A percentile compares a stretch with the other conserved stretches of the same genome.
Conservation (phyloP, 1,284 basidiomycete genomes). For the Paramarasmius palmivorus region DNA sequence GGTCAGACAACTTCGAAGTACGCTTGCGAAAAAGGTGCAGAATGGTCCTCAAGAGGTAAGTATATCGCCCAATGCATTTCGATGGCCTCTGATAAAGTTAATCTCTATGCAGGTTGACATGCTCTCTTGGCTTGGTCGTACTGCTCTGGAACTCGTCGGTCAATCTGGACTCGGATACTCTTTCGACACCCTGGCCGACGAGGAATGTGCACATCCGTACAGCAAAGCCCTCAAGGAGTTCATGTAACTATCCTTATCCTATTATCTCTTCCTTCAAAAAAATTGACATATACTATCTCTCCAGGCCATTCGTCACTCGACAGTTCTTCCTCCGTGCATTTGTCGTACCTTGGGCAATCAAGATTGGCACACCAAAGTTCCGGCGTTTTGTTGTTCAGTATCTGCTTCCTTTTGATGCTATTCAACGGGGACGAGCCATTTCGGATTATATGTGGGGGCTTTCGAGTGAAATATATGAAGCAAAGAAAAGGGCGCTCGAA, state of each 20-base stretch:
- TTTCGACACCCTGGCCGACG: conserved; percentile 34
- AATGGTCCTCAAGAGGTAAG: not conserved
- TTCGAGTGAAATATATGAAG: conserved; percentile 35
- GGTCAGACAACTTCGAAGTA: not conserved
- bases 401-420: conserved; percentile 37
- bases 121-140: conserved; percentile 16
- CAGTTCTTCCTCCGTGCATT: too few relatives aligned
- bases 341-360: too few relatives aligned
- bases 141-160: conserved; percentile 28
- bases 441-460: conserved; percentile 38
- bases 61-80: too few relatives aligned
- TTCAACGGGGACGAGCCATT: conserved; percentile 32
- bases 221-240: conserved; percentile 28
- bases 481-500: conserved; percentile 36
- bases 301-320: conserved; percentile 26
- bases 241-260: conserved; percentile 21
- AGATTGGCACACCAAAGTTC: too few relatives aligned
- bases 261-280: too few relatives aligned
- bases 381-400: too few relatives aligned
- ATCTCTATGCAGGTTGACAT: conserved; percentile 5
- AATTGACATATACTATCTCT: too few relatives aligned
- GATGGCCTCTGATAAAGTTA: not conserved
- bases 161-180: conserved; percentile 38
- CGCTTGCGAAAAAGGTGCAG: not conserved
- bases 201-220: conserved; percentile 27